Base-by-base conservation (phyloP, 1,284 basidiomycete species). In the Takashimella tepidaria region DNA sequence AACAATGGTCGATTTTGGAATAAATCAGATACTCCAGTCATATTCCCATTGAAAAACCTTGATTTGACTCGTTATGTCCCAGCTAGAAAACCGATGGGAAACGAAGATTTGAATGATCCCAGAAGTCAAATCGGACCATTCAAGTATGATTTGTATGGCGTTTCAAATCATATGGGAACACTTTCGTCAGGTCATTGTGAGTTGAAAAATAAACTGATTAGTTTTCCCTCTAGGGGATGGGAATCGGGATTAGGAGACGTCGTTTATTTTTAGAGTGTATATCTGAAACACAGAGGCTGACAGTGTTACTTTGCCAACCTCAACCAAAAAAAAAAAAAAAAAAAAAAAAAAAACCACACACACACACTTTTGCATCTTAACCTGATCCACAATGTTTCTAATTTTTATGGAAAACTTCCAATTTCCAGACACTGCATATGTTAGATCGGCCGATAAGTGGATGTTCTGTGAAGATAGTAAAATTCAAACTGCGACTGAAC, bases 41-140 rank as follows among this genome's bases (percentile, higher is more conserved):
- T 92, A 57, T 98, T 92, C 75, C 95, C 95, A 6, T 79, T 88
- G 55, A 84, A 83, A 54, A 77, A 77, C 26, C 79, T 98, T 37
- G 95, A 99, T 69, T 77, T 99, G 45, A 95, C 92, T 22, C 84
- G 86, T 66, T 95, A 91, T 72, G 87, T 98, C 81, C 95, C 95
- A 1, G 80, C 83, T 4, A 83, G 86, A 2, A 74, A 87, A n/a
- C 83, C 86, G 3, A 82, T 84, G 23, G 84, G 84, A 77, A 78
- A 44, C 37, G 65, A 68, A 43, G 62, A 72, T 49, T 46, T 70
- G 52, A 83, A 86, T 26, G 89, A 92, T 69, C 88, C 91, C 3
- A 80, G 88, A 24, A 80, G 81, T 22, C 91, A 92, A 73, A 68
- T 84, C 8, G 89, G 88, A 26, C 90, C 91, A 10, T 95, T 90